Base-by-base conservation (phyloP, 2,329 filamentous ascomycete species). In the Aspergillus awamori region DNA sequence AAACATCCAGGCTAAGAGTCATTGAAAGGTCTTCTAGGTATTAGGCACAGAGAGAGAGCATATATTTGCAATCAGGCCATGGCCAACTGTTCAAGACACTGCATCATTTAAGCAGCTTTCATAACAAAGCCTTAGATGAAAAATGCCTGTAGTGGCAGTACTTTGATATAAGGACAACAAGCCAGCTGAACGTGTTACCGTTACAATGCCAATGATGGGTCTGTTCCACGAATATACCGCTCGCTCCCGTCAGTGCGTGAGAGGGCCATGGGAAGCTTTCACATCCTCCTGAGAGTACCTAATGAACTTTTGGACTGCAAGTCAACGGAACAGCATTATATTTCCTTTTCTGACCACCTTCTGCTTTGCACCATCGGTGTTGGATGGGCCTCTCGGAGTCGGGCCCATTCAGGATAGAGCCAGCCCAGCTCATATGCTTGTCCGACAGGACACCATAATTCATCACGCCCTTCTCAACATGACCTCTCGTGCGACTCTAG, bases 121-220 rank as follows among this genome's bases (percentile, higher is more conserved):
- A 13, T 10, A 22, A 13, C 41, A 24, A 8, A 36, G 20, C 20
- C 20, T 45, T 22, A 13, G 20, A 41, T 41, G 39, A 13, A 45
- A 45, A 11, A 24, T 20, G 22, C 22, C 20, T 45, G 41, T 22
- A 45, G 11, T 45, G 41, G 41, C 41, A 13, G 24, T 24, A 45
- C 41, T 24, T 24, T 45, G n/a, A 24, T 45, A 36, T 48, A 38
- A 47, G 6, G 10, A 8, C 41, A 48, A 49, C 17, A 49, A 57
- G 41, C 24, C 36, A 48, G 20, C 41, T 33, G 33, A 47, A 58
- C 17, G 38, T 55, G 59, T 28, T 49, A 55, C 55, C 33, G 43
- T 55, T 55, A 39, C 55, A 60, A 38, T 48, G 22, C 52, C 22
- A 52, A 52, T 15, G 20, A 45, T 38, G 20, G 52, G 52, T 20